Base-by-base conservation (phyloP, 192 early-diverging fungal genomes). In the Coemansia umbellata region DNA sequence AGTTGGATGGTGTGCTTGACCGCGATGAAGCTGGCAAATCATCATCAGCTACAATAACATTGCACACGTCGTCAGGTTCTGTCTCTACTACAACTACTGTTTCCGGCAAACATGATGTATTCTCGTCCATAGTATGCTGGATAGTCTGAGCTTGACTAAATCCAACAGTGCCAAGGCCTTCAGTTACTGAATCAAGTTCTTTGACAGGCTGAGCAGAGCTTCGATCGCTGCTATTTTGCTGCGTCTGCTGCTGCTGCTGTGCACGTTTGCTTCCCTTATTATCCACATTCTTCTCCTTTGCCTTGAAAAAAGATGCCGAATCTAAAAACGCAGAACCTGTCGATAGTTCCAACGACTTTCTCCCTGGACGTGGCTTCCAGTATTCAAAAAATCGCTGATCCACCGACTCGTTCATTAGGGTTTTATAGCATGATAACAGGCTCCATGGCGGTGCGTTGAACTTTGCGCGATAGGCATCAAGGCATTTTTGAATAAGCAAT, bases 401-500 rank as follows among this genome's bases (percentile, higher is more conserved):
- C 0, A 75, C 65, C 3, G 45, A 42, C n/a, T 56, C 58, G 22
- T 37, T 47, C 63, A 66, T 66, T 14, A 31, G 14, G 22, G 41
- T 30, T 23, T 8, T 17, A 32, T 54, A 58, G 44, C 72, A 67
- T 10, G 31, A 26, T 13, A 75, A 35, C 47, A 60, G 47, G 21
- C 10, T 14, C 73, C 73, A 75, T 19, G 73, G 73, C 57, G 73
- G 73, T 15, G 56, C 40, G n/a, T 31, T 18, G 27, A 75, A 75
- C 45, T 48, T 53, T 14, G 39, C 58, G 19, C 73, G 73, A 43
- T 75, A 78, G 11, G 68, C 64, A 13, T 78, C 74, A 31, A 78
- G 39, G 42, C 74, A 78, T 31, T 61, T 60, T 53, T 78, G 74
- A 10, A 78, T 66, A 27, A 78, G 44, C 50, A 60, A 63, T 37